Base-by-base conservation (phyloP, 148 eudicot species). In the Spergularia bocconei region DNA sequence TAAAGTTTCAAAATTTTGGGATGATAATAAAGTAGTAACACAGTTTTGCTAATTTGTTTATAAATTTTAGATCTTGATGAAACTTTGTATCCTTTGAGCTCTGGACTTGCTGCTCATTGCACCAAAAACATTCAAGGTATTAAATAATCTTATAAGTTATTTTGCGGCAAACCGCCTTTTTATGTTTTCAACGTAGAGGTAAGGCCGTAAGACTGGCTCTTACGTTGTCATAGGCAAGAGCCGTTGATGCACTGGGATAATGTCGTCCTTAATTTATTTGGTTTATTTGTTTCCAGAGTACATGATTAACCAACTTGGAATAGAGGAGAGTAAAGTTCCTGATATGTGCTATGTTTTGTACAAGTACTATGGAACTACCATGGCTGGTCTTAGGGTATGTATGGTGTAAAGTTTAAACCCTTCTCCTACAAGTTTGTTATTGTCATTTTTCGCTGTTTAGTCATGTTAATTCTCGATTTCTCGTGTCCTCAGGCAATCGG, bases 351-450 rank as follows among this genome's bases (percentile, higher is more conserved):
- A 67, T 71, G 71, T 81, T 53, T 77, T 95, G 72, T 92, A 95
- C 87, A 90, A 85, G 79, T 89, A 89, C 44, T 92, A 90, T 79
- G 98, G 98, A 58, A 92, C 98, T 23, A 90, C 98, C 51, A 89
- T 95, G 98, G 96, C 98, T 23, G 98, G 98, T 76, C 93, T 92
- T 56, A 81, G 83, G 90, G 98, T 94, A 84, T 69, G 67, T 94
- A 84, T 69, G 67, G 21, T 56, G 75, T 36, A 8, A 36, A 47
- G 21, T 56, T 78, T 36, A 8, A 36, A 47, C 64, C 7, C 6
- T 66, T 14, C 23, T 53, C 51, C 63, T 41, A 6, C n/a, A 25
- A 44, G 19, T 51, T 78, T n/a, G 25, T 70, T 55, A 38, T 47
- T 79, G 52, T 33, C 56, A 51, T 14, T 51, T 39, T 36, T 15